Evolutionary conservation across 2,329 filamentous ascomycete species (phyloP), one percentile per base, ranked within the genome.

Genomic region (Aspergillus eucalypticola): DNA sequence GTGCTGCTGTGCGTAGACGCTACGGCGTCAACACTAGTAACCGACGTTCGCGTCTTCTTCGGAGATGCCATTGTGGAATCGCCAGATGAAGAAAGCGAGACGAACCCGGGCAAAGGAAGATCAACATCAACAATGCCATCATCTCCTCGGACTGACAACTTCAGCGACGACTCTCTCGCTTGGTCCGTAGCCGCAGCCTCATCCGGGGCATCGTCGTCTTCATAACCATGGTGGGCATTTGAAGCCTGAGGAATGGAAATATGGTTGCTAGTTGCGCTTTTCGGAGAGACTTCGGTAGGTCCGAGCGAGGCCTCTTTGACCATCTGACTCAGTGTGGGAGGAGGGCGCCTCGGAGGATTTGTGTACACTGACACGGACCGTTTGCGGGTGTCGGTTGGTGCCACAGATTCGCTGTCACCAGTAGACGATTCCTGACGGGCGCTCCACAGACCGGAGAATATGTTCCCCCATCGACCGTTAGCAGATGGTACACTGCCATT

Each of bases 81-180:
- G 70, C 68, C 81, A 57, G 66, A 84, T 51, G 69, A 83, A 65
- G 66, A 79, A 42, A 78, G 76, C 63, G 72, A 80, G 57, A 79
- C 77, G 74, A 82, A 81, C 8, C 82, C 83, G 42, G 83, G 81
- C 19, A 86, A 72, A 2, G 83, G 81, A 49, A 86, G 79, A 59
- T 86, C 83, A 53, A 87, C 83, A 65, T 87, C 84, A 29, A 87
- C 82, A n/a, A 86, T 80, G 1, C 84, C 84, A 64, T 87, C 84
- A 27, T 82, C 80, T 49, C 82, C 79, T 44, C 83, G 82, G n/a
- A 85, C 81, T 0, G 81, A 84, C 19, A 85, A 67, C 65, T 83
- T 84, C 55, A 85, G 65, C 8, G 78, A 79, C 10, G 79, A 79
- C 46, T 81, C 79, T 49, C 79, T 72, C 6, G 65, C 62, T 58